Base-by-base conservation (phyloP, 805 yeast genomes). In the Candida golubevii region DNA sequence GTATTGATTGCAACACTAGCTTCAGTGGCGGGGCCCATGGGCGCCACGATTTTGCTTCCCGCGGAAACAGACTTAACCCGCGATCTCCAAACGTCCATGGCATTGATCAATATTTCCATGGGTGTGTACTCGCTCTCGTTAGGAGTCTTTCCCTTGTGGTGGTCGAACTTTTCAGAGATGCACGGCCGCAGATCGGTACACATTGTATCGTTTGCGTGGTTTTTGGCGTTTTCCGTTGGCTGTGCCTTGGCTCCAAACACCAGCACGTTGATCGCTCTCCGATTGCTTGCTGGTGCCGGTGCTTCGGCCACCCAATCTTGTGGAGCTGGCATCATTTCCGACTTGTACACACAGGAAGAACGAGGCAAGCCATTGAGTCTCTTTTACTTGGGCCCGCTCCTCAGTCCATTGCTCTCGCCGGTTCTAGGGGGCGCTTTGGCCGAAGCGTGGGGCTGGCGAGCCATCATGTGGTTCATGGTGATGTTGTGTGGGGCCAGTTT, bases 241-340 rank as follows among this genome's bases (percentile, higher is more conserved):
- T 76, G 86, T 54, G 80, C 95, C 0, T 62, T 83, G 26, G 69
- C 88, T 0, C 83, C 80, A 2, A 71, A 65, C 44, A 81, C 88
- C 30, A 72, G 73, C 1, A 68, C 80, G 42, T 73, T 88, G 38
- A 84, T 87, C 51, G 80, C 77, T 1, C 76, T 88, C 44, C 72
- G 96, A 53, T 62, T 88, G 1, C 71, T 84, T 36, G 95, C 96
- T 42, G 96, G 88, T 0, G 78, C 83, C 47, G 83, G 90, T 1
- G 93, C 93, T 1, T 79, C 88, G 35, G 48, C 55, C 6, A 96
- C 88, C 0, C 96, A 88, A 60, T 78, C 90, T 13, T 88, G 88
- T 27, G 96, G 96, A 4, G 96, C 96, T 0, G 96, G 95, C 2
- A 85, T 95, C 1, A 82, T 88, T 15, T 76, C 86, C 13, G 96